Evolutionary conservation across 805 yeast species (phyloP).

Genomic region (Saccharomyces jurei): DNA sequence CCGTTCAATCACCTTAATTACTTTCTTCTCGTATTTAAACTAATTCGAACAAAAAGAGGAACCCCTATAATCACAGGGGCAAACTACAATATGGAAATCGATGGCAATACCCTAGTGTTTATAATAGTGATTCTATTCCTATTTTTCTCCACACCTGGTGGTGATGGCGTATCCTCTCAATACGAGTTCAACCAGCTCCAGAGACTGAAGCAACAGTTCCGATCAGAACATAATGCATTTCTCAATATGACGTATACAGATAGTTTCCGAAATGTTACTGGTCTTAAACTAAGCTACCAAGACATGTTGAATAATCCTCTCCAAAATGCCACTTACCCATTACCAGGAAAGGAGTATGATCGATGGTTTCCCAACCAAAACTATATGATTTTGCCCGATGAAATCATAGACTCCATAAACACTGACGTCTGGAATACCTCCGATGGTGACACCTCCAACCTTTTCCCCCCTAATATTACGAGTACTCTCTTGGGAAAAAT

Average conservation of each 20-base stretch:
- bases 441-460: constrained; percentile 15
- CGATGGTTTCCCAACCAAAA: constrained; percentile 43
- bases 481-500: constrained; percentile 41
- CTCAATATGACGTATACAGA: constrained; percentile 35
- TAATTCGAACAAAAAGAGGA: constrained; percentile 21
- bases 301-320: constrained; percentile 43
- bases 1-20: neutral
- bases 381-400: constrained; percentile 53
- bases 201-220: constrained; percentile 32
- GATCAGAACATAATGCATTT: constrained; percentile 31
- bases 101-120: constrained; percentile 27
- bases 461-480: constrained; percentile 40
- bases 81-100: constrained; percentile 23
- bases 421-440: constrained; percentile 43
- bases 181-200: constrained; percentile 34
- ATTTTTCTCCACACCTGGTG: constrained; percentile 27
- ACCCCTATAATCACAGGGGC: constrained; percentile 28
- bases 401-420: constrained; percentile 40
- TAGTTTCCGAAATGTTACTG: constrained; percentile 69
- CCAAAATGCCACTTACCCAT: constrained; percentile 48
- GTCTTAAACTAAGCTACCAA: constrained; percentile 56
- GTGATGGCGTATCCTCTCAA: constrained; percentile 29
- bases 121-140: constrained; percentile 25
- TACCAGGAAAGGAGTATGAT: constrained; percentile 37
- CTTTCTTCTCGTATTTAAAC: neutral